Evolutionary conservation across 768 basidiomycete genomes (phyloP), one percentile per base, ranked within the genome.

Genomic region (Pleurotus ostreatus): DNA sequence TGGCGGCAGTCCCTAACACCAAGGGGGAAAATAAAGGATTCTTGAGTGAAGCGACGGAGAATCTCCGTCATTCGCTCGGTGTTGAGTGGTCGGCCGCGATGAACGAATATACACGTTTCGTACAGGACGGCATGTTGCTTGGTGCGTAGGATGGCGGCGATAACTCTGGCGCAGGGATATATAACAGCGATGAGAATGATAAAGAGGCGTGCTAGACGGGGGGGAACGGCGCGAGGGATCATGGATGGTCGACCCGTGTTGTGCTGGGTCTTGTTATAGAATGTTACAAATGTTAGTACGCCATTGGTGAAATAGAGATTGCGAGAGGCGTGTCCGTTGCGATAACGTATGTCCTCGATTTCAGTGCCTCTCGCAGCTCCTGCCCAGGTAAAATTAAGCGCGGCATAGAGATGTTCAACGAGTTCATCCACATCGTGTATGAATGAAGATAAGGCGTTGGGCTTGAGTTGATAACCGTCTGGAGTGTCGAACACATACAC

Each of bases 1-100:
- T 59, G 59, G 2, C 56, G 56, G 2, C 23, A 52, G 15, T 23
- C 18, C 1, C 59, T 30, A 20, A 59, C 22, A 0, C 55, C 55
- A 37, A 59, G 30, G 13, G 47, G n/a, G 2, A 41, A 20, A 3
- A 38, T 25, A 7, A 56, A 46, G 3, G 5, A 6, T 37, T 45
- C 47, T 5, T 12, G 8, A 1, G 55, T 59, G 20, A 13, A 20
- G 1, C 11, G 37, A 1, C 22, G 22, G 12, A 59, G 22, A n/a
- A 53, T 26, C 8, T 22, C n/a, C 3, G 46, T 49, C 30, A 56
- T 57, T 3, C 41, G 22, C 1, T 13, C n/a, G 20, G 46, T 46
- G 3, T 59, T 30, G 26, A 57, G 43, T 4, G 52, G 16, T 20
- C 48, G 43, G 18, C 47, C 56, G 12, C 18, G 11, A 30, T 20